Evolutionary conservation across 2,329 filamentous ascomycete species (phyloP).

Genomic region (Clonostachys sp.): DNA sequence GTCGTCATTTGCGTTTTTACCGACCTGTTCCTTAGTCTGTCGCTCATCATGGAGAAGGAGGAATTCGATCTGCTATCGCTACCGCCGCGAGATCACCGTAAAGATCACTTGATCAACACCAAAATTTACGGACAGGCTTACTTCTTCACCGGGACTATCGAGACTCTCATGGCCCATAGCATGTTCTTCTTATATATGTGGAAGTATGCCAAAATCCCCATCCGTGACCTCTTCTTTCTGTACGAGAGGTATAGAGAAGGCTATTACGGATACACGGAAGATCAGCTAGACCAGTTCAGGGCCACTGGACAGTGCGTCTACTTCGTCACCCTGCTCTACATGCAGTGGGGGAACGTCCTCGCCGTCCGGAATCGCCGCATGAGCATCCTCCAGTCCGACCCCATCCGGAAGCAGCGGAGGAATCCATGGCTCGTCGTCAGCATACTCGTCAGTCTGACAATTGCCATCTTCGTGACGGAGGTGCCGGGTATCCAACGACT

Average conservation of each 20-base stretch:
- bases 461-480: conserved; percentile 49
- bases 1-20: conserved; percentile 55
- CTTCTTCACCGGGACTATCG: conserved; percentile 46
- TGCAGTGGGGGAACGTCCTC: conserved; percentile 50
- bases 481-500: conserved; percentile 41
- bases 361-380: conserved; percentile 45
- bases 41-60: conserved; percentile 50
- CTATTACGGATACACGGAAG: conserved; percentile 41
- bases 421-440: conserved; percentile 44
- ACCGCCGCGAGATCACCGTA: conserved; percentile 42
- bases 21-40: conserved; percentile 44
- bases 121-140: conserved; percentile 48
- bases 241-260: conserved; percentile 42
- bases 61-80: conserved; percentile 47
- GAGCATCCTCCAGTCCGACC: conserved; percentile 46
- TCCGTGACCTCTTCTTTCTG: conserved; percentile 40
- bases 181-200: conserved; percentile 53
- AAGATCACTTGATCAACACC: conserved; percentile 45
- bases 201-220: conserved; percentile 38
- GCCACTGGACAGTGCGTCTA: conserved; percentile 45
- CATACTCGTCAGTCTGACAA: conserved; percentile 39
- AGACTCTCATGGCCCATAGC: conserved; percentile 40
- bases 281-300: conserved; percentile 41
- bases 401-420: conserved; percentile 35
- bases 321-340: conserved; percentile 47